Evolutionary conservation across 139 green algal species (phyloP).

Genomic region (Chlamydomonas eustigma): DNA sequence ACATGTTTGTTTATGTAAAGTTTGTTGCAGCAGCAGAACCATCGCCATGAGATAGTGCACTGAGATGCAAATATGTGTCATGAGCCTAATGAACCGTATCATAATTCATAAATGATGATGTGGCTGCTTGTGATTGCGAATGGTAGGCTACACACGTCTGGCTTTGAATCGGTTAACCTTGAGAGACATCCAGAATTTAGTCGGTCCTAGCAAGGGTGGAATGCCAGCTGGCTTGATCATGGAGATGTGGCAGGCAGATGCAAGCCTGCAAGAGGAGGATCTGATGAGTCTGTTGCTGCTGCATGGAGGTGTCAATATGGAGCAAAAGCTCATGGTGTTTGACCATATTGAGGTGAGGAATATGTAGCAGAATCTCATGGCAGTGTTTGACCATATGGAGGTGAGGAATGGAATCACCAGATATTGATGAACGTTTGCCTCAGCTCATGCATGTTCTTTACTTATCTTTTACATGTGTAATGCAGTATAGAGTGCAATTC

Average conservation of each 20-base stretch:
- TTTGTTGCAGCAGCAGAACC: too few relatives aligned
- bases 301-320: conserved; percentile 9
- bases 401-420: not conserved
- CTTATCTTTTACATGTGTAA: too few relatives aligned
- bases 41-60: too few relatives aligned
- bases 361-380: not conserved
- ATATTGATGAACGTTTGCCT: too few relatives aligned
- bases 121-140: too few relatives aligned
- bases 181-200: conserved; percentile 13
- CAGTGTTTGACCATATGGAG: not conserved
- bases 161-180: not conserved
- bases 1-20: too few relatives aligned
- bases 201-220: conserved; percentile 26
- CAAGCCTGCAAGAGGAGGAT: conserved; percentile 32
- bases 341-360: not conserved
- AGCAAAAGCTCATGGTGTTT: not conserved
- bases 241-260: conserved; percentile 58
- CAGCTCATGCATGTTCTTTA: too few relatives aligned
- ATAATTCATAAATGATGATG: too few relatives aligned
- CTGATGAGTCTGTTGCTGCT: conserved; percentile 43
- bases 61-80: too few relatives aligned
- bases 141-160: not conserved
- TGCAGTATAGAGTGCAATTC: too few relatives aligned
- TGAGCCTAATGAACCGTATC: too few relatives aligned
- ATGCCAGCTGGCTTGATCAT: conserved; percentile 46